Base-by-base conservation (phyloP, 495 filamentous ascomycete genomes). In the Penicillium odoratum region DNA sequence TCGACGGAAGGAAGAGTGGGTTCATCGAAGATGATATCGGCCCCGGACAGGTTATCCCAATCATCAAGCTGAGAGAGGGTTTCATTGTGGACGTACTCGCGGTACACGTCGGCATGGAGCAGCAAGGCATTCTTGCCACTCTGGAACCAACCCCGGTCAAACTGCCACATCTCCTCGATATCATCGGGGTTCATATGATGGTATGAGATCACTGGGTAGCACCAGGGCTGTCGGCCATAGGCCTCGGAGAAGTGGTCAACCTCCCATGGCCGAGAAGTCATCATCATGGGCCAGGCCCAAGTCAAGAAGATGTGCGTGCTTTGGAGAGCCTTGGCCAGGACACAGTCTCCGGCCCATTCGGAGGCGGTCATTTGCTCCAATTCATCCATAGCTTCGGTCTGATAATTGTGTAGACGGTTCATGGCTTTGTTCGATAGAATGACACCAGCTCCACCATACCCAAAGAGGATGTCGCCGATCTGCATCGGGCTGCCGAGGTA, bases 391-490 rank as follows among this genome's bases (percentile, higher is more conserved):
- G 57, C 30, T 9, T 62, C 34, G 7, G 47, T 48, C 8, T 54
- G 65, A 45, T 73, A 57, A 21, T 55, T 44, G 21, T 60, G 57
- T 11, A 73, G 40, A 26, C 56, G 64, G 0, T 51, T 33, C 56
- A 70, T 65, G 0, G 70, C 66, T 29, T 57, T 47, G 7, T 58
- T 57, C 4, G 72, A 61, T 46, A 88, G 60, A 25, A 88, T 58
- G 48, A 87, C 84, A 4, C 86, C 86, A 7, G 80, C 78, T 2
- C 85, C 86, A 31, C 85, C 84, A 61, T 88, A 85, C 0, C 74
- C 85, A 55, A 88, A 89, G 5, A 57, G 75, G 7, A 63, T 60
- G 5, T 72, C 65, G 4, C 63, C 72, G 21, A 69, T 74, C 46
- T 72, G 70, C 70, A 81, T 74, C 52, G 77, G 71, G 28, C 63